Conservation (phyloP, 768 basidiomycete species). For the Astraeus odoratus region DNA sequence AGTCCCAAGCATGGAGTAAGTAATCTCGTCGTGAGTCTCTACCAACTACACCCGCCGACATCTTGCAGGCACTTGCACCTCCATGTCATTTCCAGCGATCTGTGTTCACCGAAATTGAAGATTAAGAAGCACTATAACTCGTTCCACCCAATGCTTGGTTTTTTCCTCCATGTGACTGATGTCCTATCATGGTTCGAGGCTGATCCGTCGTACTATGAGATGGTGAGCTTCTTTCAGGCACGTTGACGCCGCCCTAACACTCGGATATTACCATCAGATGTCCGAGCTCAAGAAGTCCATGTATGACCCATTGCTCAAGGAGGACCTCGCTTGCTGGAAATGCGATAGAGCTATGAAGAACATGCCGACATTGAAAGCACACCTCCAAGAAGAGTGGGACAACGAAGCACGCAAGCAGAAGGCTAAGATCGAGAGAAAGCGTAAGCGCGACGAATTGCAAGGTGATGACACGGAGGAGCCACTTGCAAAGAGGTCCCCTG, state of each 20-base stretch:
- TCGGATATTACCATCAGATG: constrained; percentile 35
- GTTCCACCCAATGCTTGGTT: constrained; percentile 78
- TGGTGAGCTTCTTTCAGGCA: constrained; percentile 27
- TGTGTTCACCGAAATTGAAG: constrained; percentile 65
- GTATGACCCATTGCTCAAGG: constrained; percentile 65
- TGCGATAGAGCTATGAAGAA: constrained; percentile 60
- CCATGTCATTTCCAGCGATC: constrained; percentile 78
- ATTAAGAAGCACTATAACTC: constrained; percentile 89
- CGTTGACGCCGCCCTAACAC: background rate
- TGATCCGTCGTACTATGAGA: constrained; percentile 45
- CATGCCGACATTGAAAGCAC: constrained; percentile 67
- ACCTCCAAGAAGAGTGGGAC: constrained; percentile 72
- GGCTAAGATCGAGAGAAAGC: constrained; percentile 34
- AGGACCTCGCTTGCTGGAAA: constrained; percentile 59
- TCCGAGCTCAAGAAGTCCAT: constrained; percentile 39
- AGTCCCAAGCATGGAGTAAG: constrained; percentile 80
- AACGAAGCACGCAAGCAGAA: constrained; percentile 37
- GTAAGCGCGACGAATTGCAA: constrained; percentile 23
- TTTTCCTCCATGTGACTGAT: constrained; percentile 72
- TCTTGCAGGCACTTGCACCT: constrained; percentile 67
- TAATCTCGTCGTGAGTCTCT: constrained; percentile 7
- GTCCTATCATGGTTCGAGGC: constrained; percentile 80
- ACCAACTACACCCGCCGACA: background rate
- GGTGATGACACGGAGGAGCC: constrained; percentile 12
- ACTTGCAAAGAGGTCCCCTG: background rate